Evolutionary conservation across 495 filamentous ascomycete species (phyloP), one percentile per base, ranked within the genome.

Genomic region (Aspergillus bertholletiae): DNA sequence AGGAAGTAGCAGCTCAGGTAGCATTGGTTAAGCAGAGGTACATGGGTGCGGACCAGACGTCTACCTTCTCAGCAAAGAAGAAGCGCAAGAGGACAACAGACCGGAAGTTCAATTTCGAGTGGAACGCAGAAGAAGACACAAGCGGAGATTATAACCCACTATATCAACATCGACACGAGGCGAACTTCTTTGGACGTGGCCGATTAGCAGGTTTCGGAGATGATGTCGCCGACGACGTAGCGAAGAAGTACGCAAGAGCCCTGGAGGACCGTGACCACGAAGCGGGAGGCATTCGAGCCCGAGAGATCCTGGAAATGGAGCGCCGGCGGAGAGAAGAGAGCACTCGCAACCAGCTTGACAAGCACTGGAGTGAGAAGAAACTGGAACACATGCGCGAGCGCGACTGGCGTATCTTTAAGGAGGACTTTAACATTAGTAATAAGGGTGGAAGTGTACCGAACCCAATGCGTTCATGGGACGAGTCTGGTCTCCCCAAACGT

Each of bases 381-480:
- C 71, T 99, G 61, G 89, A 94, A 15, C 88, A 94, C 61, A 99
- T 99, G 94, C 89, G 91, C 58, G 92, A 97, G 76, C 80, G 94
- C 63, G 94, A 99, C 68, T 99, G 95, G 95, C 88, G 94, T 65
- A 97, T 99, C 60, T 96, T 99, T 81, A 97, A 97, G 75, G 95
- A 97, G 73, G 94, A 99, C 66, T 97, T 96, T 77, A 96, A 96
- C 62, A 99, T 99, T 70, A 78, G 82, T 34, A 97, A 92, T 17
- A 96, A 96, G 70, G 87, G 87, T 54, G 94, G 94, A 30, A 81
- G 82, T 13, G 92, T 99, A 41, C 94, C 94, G 1, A 92, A 96
- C 56, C 94, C 94, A 2, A 97, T 97, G 94, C 90, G 94, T 20
- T 92, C 83, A 39, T 99, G 94, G 94, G 69, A 82, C 41, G 94